Evolutionary conservation across 2,329 filamentous ascomycete species (phyloP).

Genomic region (Venturia nashicola): DNA sequence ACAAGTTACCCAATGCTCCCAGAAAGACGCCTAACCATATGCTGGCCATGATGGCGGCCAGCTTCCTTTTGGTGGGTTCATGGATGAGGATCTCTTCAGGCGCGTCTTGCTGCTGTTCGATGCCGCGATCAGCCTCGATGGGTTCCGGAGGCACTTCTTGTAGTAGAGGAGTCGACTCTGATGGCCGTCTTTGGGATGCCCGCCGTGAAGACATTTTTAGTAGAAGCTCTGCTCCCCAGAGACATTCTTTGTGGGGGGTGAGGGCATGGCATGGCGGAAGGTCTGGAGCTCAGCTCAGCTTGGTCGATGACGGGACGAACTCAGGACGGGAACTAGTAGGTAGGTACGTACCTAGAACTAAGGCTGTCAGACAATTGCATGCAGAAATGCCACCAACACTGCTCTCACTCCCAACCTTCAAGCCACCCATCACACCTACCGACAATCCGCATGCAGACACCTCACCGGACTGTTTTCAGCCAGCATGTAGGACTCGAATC

Average conservation of each 20-base stretch:
- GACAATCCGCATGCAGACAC: neutral
- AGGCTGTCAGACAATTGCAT: too few species aligned
- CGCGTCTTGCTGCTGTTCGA: constrained; percentile 5
- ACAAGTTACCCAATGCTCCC: constrained; percentile 36
- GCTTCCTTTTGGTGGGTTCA: constrained; percentile 34
- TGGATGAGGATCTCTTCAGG: constrained; percentile 13
- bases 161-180: constrained; percentile 2
- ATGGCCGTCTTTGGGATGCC: neutral
- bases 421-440: neutral
- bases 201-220: neutral
- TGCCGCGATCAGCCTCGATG: constrained; percentile 5
- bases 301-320: too few species aligned
- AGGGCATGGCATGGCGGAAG: neutral
- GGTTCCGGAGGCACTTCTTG: constrained; percentile 6
- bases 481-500: too few species aligned
- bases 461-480: neutral
- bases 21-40: constrained; percentile 44
- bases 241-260: neutral
- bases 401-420: neutral
- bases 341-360: too few species aligned
- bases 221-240: neutral
- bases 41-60: constrained; percentile 36
- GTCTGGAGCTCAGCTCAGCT: too few species aligned
- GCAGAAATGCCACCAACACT: neutral
- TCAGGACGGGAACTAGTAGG: too few species aligned